A percentile compares a stretch with the other conserved stretches of the same genome.
Evolutionary conservation across 176 grass and related monocot genomes (phyloP).

Genomic region (Thalia dealbata): DNA sequence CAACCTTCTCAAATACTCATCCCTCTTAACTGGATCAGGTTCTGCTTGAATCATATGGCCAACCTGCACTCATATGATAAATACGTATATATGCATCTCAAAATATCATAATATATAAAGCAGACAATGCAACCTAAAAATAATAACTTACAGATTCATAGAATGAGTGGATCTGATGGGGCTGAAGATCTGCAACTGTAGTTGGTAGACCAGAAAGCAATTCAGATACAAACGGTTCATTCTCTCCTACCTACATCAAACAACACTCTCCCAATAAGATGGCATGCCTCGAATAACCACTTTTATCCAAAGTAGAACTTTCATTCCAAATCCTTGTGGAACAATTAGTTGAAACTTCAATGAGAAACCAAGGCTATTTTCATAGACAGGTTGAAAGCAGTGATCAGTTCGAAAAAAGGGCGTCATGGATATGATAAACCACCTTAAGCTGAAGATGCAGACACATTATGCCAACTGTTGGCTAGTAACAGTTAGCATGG

Average conservation of each 20-base stretch:
- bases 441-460: too few relatives aligned
- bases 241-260: conserved; percentile 74
- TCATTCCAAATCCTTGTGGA: too few relatives aligned
- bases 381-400: too few relatives aligned
- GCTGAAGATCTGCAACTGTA: conserved; percentile 90
- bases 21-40: conserved; percentile 79
- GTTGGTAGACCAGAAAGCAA: conserved; percentile 54
- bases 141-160: conserved; percentile 76
- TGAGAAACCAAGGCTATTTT: too few relatives aligned
- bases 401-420: too few relatives aligned
- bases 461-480: too few relatives aligned
- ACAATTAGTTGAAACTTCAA: too few relatives aligned
- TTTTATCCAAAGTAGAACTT: too few relatives aligned
- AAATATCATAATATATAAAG: background rate
- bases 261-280: too few relatives aligned
- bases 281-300: too few relatives aligned
- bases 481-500: too few relatives aligned
- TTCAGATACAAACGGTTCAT: conserved; percentile 98
- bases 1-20: conserved; percentile 96
- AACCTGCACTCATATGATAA: conserved; percentile 34
- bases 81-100: background rate
- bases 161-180: conserved; percentile 97
- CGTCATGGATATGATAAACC: too few relatives aligned
- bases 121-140: background rate
- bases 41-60: conserved; percentile 99